Evolutionary conservation across 202 grass and related monocot genomes (phyloP), one percentile per base, ranked within the genome.

Genomic region (Panicum hallii): DNA sequence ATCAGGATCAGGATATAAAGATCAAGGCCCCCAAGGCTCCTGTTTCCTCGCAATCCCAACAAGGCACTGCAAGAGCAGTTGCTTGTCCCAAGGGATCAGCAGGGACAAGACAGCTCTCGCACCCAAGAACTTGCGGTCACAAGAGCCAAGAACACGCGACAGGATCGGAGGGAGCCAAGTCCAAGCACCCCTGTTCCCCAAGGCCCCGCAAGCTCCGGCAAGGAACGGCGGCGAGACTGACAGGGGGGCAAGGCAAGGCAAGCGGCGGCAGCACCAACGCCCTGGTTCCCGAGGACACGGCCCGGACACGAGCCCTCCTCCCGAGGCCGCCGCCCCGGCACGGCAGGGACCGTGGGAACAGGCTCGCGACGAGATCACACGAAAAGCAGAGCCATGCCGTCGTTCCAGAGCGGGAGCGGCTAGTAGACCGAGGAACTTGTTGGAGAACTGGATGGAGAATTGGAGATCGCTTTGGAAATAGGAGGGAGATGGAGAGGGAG

Each of bases 371-470:
- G 63, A 74, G 43, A 81, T 90, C 85, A 90, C 80, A 80, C 12
- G 70, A 71, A 80, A 87, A 80, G 76, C 70, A 80, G 75, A 90
- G 70, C 84, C 63, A 80, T 80, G 89, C 56, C 79, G 88, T 63
- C 83, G 60, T 40, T 43, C 7, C 60, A 54, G 63, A 2, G 2
- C 16, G 11, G 38, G 3, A 11, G 1, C 17, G 32, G 74, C 48
- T 58, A 70, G 15, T 52, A 62, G 47, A 62, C 36, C 60, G 60
- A 67, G 75, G 82, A 82, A 74, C 26, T 6, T 63, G 46, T 72
- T 49, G 67, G 67, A 70, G 67, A 70, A 45, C 4, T 38, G 41
- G 66, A 72, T 70, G 36, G 75, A 56, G 67, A 63, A 32, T 32
- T 32, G 32, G 32, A 32, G 32, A 32, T 32, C 32, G 32, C 32